Conservation (phyloP, 2,329 filamentous ascomycete species). For the Verticillium tricorpus region DNA sequence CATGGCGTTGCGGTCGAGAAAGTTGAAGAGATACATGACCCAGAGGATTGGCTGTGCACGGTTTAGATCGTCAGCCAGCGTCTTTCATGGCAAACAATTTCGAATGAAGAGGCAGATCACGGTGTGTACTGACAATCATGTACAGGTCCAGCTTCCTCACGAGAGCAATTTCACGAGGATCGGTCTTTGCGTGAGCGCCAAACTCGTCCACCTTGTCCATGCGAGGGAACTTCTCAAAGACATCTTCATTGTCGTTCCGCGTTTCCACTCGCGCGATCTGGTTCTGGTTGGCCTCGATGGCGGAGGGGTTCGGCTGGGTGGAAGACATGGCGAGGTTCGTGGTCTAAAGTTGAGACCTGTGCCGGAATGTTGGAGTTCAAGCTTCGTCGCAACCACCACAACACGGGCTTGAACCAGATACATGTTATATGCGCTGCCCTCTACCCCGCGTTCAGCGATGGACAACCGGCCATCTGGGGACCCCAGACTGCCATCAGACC, state of each 20-base stretch:
- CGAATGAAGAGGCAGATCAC: no score
- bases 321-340: neutral
- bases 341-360: neutral
- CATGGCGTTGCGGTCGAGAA: slow-evolving; percentile 48
- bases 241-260: neutral
- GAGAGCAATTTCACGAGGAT: slow-evolving; percentile 32
- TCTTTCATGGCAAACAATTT: slow-evolving; percentile 3
- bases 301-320: neutral
- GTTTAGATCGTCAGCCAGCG: no score
- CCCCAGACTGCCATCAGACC: neutral
- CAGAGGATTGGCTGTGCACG: slow-evolving; percentile 26
- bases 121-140: slow-evolving; percentile 23
- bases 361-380: neutral
- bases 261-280: neutral
- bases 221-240: slow-evolving; percentile 8
- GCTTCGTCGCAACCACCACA: neutral
- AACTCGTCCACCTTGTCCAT: slow-evolving; percentile 25
- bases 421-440: neutral
- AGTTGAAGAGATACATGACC: slow-evolving; percentile 24
- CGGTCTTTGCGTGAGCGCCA: slow-evolving; percentile 32
- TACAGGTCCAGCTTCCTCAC: slow-evolving; percentile 32
- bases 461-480: neutral
- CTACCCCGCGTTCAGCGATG: neutral
- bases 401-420: neutral
- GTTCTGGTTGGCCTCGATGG: neutral